Evolutionary conservation across 257 asterid species (phyloP).

Genomic region (Lithospermum erythrorhizon): DNA sequence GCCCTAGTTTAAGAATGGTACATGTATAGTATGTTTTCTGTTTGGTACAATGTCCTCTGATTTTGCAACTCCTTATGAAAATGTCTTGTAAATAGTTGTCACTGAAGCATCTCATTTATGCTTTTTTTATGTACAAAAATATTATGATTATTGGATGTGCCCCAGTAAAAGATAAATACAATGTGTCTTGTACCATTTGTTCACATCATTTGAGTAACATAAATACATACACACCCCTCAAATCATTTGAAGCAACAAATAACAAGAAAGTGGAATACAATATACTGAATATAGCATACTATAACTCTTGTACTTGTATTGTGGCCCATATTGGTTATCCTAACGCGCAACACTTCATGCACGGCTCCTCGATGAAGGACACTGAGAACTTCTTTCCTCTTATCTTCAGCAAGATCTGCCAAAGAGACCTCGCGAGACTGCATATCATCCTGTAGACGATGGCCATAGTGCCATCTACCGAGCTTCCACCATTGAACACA

Average conservation of each 20-base stretch:
- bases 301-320: constrained; percentile 11
- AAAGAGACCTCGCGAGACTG: constrained; percentile 37
- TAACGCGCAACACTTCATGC: constrained; percentile 74
- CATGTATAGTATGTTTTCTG: not conserved
- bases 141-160: too few relatives aligned
- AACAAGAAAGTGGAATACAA: too few relatives aligned
- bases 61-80: not conserved
- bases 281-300: too few relatives aligned
- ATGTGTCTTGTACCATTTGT: too few relatives aligned
- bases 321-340: constrained; percentile 30
- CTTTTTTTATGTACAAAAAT: too few relatives aligned
- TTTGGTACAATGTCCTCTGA: not conserved
- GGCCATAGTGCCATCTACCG: constrained; percentile 73
- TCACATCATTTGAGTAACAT: too few relatives aligned
- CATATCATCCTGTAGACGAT: constrained; percentile 52
- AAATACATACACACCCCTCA: too few relatives aligned
- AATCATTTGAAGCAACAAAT: too few relatives aligned
- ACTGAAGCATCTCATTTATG: not conserved
- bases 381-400: constrained; percentile 45
- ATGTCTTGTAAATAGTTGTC: not conserved
- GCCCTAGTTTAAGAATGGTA: not conserved
- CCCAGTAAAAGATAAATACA: too few relatives aligned
- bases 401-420: constrained; percentile 30
- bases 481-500: constrained; percentile 86
- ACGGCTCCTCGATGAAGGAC: constrained; percentile 75